phyloP scores from a whole-genome alignment of 163 green algal species.

The Coccomyxa subellipsoidea region DNA sequence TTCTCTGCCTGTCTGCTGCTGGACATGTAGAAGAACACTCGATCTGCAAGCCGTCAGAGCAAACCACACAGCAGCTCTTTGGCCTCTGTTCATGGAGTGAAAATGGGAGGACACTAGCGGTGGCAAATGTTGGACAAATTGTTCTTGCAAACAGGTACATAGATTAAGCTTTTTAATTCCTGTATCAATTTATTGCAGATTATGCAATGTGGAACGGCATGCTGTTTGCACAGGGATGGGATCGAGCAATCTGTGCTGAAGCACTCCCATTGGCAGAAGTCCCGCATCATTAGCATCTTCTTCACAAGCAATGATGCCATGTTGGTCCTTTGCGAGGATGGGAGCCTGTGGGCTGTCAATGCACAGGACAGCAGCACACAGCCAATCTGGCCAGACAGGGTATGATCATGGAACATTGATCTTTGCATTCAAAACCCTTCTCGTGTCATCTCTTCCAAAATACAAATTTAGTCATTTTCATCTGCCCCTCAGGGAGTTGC shows the following conservation, averaged over 20 bases:
- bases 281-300: not conserved
- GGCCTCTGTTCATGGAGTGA: not conserved
- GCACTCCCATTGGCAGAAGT: not conserved
- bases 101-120: not conserved
- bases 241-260: not conserved
- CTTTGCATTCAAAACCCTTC: not conserved
- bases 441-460: not conserved
- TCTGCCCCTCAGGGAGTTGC: not conserved
- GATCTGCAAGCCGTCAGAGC: not conserved
- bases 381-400: not conserved
- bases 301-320: not conserved
- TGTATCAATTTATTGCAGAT: too few relatives aligned
- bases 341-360: conserved; percentile 1
- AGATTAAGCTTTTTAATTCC: too few relatives aligned
- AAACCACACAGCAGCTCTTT: not conserved
- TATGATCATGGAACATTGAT: not conserved
- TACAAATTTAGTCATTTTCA: not conserved
- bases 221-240: not conserved
- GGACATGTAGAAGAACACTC: not conserved
- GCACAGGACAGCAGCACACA: not conserved
- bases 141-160: not conserved
- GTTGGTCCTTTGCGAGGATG: not conserved
- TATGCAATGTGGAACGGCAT: too few relatives aligned
- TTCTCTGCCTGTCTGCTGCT: not conserved
- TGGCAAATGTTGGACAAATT: not conserved